phyloP scores from a whole-genome alignment of 768 basidiomycete species.

The Pleurotus djamor region DNA sequence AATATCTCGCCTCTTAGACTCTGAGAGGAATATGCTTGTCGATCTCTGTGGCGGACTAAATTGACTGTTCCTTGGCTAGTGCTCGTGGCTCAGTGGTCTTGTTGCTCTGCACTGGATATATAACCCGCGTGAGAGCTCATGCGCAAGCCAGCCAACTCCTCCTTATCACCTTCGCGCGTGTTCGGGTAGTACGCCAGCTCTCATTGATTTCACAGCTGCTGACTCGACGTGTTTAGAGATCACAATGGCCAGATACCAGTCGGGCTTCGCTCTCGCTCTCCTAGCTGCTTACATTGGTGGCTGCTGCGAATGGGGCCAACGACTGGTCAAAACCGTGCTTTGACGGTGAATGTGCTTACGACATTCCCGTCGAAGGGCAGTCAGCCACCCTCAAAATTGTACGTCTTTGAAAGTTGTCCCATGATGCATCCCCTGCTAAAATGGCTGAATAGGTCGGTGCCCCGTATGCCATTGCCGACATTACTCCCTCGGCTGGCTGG shows the following conservation, averaged over 20 bases:
- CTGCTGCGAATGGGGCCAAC: background rate
- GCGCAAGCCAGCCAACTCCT: no score
- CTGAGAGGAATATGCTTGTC: no score
- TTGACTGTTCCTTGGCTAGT: no score
- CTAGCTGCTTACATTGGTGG: background rate
- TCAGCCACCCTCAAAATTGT: background rate
- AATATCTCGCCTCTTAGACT: no score
- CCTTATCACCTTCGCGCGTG: no score
- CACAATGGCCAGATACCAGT: background rate
- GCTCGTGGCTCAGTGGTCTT: no score
- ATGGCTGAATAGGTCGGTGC: background rate
- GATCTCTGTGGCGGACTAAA: no score
- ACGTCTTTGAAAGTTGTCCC: background rate
- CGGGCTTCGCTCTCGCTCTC: background rate
- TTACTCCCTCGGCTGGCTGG: background rate
- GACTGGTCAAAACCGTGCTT: conserved; percentile 3
- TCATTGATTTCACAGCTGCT: no score
- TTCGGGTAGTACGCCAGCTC: no score
- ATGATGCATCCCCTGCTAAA: background rate
- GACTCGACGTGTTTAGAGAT: no score
- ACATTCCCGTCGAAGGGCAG: background rate
- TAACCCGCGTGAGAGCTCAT: no score
- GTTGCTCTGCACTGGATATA: no score
- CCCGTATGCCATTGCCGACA: background rate
- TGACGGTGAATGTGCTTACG: background rate